Evolutionary conservation across 176 grass and related monocot genomes (phyloP), one percentile per base, ranked within the genome.

Genomic region (Zizania latifolia): DNA sequence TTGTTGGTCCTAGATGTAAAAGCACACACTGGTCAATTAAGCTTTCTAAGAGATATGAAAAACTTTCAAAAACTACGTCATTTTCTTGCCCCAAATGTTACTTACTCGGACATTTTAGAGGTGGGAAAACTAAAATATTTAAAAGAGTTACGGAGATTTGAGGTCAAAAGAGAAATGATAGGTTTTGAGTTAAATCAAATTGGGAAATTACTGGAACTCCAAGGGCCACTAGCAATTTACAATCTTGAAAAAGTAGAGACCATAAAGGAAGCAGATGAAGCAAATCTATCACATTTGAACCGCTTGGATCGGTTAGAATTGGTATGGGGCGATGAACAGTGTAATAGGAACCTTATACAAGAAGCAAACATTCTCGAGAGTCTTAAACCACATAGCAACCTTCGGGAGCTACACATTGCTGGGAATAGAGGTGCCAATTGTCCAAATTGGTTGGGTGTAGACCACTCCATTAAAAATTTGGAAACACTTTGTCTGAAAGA

Each of bases 1-100:
- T 9, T 76, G 13, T 21, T 22, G 58, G 12, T 76, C 3, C 7
- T 76, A 5, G 40, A 63, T 50, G 0, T 64, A 17, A 2, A 26
- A 35, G 0, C 2, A 2, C 28, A 28, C 11, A 0, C 2, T 1
- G 56, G 17, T 1, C 0, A 4, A 2, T 2, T 5, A 1, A 8
- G 7, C 27, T 50, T 22, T 6, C 32, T 31, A 13, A 76, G 39
- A 3, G 2, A 51, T 17, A 50, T 77, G 1, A 34, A 41, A n/a
- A 62, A 64, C 29, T 61, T 78, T 13, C 2, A 54, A 66, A 78
- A 78, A 0, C 0, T 78, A 34, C 60, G 15, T 2, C 61, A 78
- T 12, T 66, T 78, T 51, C 0, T 36, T 15, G 28, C 33, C 14
- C 2, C 0, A 0, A 0, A 1, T 10, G 0, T 10, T n/a, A 0